These are phyloP conservation scores for Backusella liffmaniae DNA, from an alignment of 192 early-diverging fungal genomes.

Conservation along the genomic window DNA sequence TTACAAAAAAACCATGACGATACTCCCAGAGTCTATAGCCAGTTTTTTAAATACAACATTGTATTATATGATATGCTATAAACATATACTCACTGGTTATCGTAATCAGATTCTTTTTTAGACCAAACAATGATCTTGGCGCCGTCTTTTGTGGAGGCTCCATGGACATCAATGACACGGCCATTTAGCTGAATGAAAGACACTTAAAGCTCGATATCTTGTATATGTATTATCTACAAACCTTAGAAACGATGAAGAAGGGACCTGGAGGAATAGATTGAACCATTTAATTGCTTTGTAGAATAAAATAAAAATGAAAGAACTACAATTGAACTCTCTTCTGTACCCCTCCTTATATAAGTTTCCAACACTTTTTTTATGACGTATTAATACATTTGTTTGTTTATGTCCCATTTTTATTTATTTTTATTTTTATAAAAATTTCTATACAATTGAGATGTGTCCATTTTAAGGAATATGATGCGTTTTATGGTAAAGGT, in stretches of 20 bases:
- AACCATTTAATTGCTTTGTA: background rate
- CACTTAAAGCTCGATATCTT: background rate
- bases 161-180: conserved; percentile 22
- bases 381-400: background rate
- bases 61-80: background rate
- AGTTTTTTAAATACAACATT: background rate
- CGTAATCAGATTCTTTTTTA: conserved; percentile 4
- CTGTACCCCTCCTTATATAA: background rate
- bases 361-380: background rate
- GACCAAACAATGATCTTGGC: conserved; percentile 24
- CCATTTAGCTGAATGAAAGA: conserved; percentile 20
- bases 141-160: conserved; percentile 20
- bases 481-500: conserved; percentile 1
- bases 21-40: conserved; percentile 18
- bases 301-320: background rate
- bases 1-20: conserved; percentile 21
- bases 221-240: background rate
- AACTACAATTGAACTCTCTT: background rate
- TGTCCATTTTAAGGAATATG: background rate
- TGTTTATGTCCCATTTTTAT: background rate
- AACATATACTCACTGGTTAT: conserved; percentile 16
- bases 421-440: background rate
- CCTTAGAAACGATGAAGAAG: conserved; percentile 16
- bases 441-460: conserved; percentile 5
- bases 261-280: conserved; percentile 9